Evolutionary conservation across 176 grass and related monocot genomes (phyloP).

Genomic region (Carex parvula): DNA sequence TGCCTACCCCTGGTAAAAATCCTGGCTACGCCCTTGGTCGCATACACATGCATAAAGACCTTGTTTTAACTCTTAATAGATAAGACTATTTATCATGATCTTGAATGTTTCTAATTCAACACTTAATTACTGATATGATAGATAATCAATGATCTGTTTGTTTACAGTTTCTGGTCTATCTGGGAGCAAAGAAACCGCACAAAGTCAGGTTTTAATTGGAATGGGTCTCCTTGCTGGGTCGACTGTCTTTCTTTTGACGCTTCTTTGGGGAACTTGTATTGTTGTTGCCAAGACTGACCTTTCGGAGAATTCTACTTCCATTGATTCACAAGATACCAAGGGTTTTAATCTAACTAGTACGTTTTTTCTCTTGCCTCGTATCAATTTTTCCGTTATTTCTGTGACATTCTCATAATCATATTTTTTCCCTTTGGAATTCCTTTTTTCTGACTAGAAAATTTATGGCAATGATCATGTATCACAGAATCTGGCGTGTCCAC

Average conservation of each 20-base stretch:
- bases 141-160: background rate
- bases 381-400: background rate
- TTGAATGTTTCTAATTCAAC: background rate
- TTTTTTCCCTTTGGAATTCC: background rate
- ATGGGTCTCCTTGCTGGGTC: slow-evolving; percentile 94
- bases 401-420: background rate
- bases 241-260: slow-evolving; percentile 78
- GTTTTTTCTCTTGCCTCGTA: background rate
- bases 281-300: slow-evolving; percentile 81
- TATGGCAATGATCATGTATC: background rate
- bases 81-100: background rate
- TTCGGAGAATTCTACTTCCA: slow-evolving; percentile 46
- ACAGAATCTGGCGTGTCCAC: slow-evolving; percentile 78
- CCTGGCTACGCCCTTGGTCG: background rate
- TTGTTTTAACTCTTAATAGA: background rate
- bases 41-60: background rate
- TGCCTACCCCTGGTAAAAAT: too few species aligned
- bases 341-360: slow-evolving; percentile 64
- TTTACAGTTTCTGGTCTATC: slow-evolving; percentile 83
- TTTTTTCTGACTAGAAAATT: slow-evolving; percentile 19
- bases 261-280: slow-evolving; percentile 88
- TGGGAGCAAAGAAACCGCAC: slow-evolving; percentile 78
- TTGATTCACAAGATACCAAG: slow-evolving; percentile 61
- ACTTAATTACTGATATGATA: background rate
- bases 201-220: slow-evolving; percentile 89